Evolutionary conservation across 805 yeast species (phyloP).

Genomic region (Myxozyma neglecta): DNA sequence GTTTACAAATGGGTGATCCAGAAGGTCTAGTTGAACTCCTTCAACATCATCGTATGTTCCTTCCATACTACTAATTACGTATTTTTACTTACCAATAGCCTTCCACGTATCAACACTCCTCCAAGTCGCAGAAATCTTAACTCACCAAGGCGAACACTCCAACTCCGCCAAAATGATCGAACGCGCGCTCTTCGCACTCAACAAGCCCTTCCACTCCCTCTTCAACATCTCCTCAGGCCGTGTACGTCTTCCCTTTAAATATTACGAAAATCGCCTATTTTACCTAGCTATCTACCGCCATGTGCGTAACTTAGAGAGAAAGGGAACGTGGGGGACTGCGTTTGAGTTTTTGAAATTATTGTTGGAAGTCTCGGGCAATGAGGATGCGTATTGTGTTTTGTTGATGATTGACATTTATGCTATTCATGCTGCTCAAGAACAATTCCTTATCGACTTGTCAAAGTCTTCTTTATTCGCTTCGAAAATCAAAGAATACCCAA

Average conservation of each 20-base stretch:
- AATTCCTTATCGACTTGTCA: conserved; percentile 59
- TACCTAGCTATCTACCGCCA: conserved; percentile 72
- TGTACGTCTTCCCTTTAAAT: conserved; percentile 72
- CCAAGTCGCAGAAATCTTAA: conserved; percentile 71
- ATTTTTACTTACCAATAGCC: conserved; percentile 43
- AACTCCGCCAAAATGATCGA: conserved; percentile 74
- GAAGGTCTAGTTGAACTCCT: conserved; percentile 60
- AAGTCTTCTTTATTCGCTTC: conserved; percentile 60
- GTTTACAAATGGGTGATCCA: conserved; percentile 71
- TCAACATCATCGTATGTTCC: conserved; percentile 44
- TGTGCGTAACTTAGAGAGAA: conserved; percentile 66
- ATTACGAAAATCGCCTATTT: conserved; percentile 71
- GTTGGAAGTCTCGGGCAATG: conserved; percentile 63
- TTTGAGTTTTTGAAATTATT: conserved; percentile 70
- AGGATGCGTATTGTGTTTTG: conserved; percentile 82
- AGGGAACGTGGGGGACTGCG: conserved; percentile 77
- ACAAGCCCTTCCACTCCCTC: conserved; percentile 64
- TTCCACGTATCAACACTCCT: conserved; percentile 77
- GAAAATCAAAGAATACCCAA: conserved; percentile 68
- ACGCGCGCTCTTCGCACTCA: conserved; percentile 75
- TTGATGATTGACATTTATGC: conserved; percentile 81
- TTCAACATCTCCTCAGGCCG: conserved; percentile 57
- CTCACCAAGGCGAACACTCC: conserved; percentile 71
- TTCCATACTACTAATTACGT: not conserved
- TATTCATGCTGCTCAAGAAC: conserved; percentile 60